Percentiles rank a stretch among this genome's conserved stretches.
Evolutionary conservation across 768 basidiomycete species (phyloP).

Genomic region (Tephrocybe sp.): DNA sequence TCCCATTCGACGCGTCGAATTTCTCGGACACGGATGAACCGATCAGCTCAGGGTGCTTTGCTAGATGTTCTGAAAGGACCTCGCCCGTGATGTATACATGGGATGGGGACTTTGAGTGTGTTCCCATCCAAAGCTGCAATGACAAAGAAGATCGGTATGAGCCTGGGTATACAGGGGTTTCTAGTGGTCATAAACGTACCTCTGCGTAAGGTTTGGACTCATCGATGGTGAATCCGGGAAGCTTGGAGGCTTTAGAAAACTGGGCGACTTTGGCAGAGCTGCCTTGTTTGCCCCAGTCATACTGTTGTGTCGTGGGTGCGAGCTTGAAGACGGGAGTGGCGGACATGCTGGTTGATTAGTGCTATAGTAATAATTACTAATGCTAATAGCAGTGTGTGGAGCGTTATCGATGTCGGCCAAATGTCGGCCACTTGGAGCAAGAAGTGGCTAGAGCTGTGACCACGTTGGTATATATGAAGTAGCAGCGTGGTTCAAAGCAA

Average conservation of each 20-base stretch:
- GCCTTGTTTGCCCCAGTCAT: constrained; percentile 95
- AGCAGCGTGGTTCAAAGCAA: background rate
- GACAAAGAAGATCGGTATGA: constrained; percentile 8
- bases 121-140: constrained; percentile 96
- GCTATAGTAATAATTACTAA: background rate
- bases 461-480: background rate
- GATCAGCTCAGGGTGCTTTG: constrained; percentile 65
- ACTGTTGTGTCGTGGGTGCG: constrained; percentile 79
- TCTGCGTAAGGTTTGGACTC: constrained; percentile 86
- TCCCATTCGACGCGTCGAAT: constrained; percentile 57
- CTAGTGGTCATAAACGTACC: constrained; percentile 42
- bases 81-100: constrained; percentile 31
- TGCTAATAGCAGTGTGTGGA: background rate
- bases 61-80: constrained; percentile 58
- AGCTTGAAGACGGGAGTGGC: constrained; percentile 66
- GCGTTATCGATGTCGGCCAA: background rate
- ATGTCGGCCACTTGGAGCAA: too few relatives aligned
- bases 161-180: background rate
- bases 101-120: constrained; percentile 71
- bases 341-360: background rate
- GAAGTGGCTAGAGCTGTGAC: background rate
- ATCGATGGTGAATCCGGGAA: constrained; percentile 67
- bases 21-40: constrained; percentile 52
- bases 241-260: constrained; percentile 58
- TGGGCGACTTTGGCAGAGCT: constrained; percentile 83